A percentile compares a stretch with the other conserved stretches of the same genome.
phyloP scores from a whole-genome alignment of 495 filamentous ascomycete species.

The Aspergillus kassunensis region DNA sequence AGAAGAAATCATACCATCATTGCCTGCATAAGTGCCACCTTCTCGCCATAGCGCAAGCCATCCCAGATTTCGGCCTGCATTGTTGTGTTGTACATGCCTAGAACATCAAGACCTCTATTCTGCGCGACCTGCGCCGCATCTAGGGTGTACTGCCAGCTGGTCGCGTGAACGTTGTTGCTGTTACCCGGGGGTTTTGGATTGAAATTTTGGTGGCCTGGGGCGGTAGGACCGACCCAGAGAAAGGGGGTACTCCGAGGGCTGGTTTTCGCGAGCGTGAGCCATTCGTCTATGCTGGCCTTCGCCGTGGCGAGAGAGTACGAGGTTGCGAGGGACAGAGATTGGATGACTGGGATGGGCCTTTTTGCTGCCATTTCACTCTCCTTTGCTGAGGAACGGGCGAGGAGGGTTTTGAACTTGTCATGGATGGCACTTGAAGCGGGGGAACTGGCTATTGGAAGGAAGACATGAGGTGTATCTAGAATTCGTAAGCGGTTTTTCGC shows the following conservation, averaged over 20 bases:
- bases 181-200: conserved; percentile 21
- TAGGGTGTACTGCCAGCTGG: conserved; percentile 42
- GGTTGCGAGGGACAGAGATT: conserved; percentile 35
- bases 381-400: conserved; percentile 12
- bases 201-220: conserved; percentile 41
- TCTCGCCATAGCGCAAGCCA: conserved; percentile 41
- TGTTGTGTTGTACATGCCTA: conserved; percentile 49
- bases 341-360: conserved; percentile 45
- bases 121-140: conserved; percentile 34
- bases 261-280: conserved; percentile 32
- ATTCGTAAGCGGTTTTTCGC: too few species aligned
- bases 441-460: conserved; percentile 31
- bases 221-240: conserved; percentile 48
- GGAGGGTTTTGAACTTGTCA: conserved; percentile 24
- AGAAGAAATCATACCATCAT: conserved; percentile 43
- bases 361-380: conserved; percentile 14
- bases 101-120: conserved; percentile 34
- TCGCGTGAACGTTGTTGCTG: conserved; percentile 31
- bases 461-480: conserved; percentile 42
- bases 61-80: conserved; percentile 42
- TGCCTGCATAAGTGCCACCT: conserved; percentile 43
- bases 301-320: conserved; percentile 33
- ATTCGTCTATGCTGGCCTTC: conserved; percentile 43
- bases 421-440: conserved; percentile 26
- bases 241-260: conserved; percentile 40